Conservation (phyloP, 768 basidiomycete genomes). For the Cantharellus cinnabarinus region DNA sequence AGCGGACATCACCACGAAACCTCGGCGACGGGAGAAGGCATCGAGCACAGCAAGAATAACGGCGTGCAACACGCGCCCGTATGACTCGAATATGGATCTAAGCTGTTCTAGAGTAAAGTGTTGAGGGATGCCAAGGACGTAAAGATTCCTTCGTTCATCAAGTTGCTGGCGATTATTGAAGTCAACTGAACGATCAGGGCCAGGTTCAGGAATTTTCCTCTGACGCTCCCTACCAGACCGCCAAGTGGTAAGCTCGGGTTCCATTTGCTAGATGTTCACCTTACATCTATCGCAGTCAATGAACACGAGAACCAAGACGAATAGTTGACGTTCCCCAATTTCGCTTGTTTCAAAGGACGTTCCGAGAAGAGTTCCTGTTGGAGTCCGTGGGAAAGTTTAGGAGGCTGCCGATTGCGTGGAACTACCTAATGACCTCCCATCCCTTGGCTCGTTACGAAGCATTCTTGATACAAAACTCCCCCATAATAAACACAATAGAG, state of each 20-base stretch:
- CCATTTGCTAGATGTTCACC: too few relatives aligned
- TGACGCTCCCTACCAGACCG: not conserved
- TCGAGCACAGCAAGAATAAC: slow-evolving; percentile 73
- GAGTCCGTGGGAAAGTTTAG: too few relatives aligned
- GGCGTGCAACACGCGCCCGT: slow-evolving; percentile 50
- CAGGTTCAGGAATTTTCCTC: not conserved
- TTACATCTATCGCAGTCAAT: too few relatives aligned
- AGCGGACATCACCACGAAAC: slow-evolving; percentile 62
- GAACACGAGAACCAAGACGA: too few relatives aligned
- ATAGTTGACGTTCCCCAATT: too few relatives aligned
- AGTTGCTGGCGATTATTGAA: slow-evolving; percentile 16
- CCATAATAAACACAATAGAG: slow-evolving; percentile 36
- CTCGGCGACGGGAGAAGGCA: slow-evolving; percentile 62
- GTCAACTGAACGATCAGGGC: not conserved
- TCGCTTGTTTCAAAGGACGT: too few relatives aligned
- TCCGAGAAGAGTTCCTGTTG: too few relatives aligned
- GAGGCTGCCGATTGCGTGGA: too few relatives aligned
- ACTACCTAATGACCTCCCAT: not conserved
- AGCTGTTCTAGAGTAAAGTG: slow-evolving; percentile 60
- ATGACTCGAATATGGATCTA: slow-evolving; percentile 34
- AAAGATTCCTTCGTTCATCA: slow-evolving; percentile 52
- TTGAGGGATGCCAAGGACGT: slow-evolving; percentile 68
- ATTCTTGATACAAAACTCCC: slow-evolving; percentile 68
- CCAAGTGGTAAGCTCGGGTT: too few relatives aligned
- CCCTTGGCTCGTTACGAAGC: slow-evolving; percentile 40